Percentiles rank a stretch among this genome's conserved stretches.
phyloP scores from a whole-genome alignment of 169 alveolate species.

The Plasmodium chabaudi region DNA sequence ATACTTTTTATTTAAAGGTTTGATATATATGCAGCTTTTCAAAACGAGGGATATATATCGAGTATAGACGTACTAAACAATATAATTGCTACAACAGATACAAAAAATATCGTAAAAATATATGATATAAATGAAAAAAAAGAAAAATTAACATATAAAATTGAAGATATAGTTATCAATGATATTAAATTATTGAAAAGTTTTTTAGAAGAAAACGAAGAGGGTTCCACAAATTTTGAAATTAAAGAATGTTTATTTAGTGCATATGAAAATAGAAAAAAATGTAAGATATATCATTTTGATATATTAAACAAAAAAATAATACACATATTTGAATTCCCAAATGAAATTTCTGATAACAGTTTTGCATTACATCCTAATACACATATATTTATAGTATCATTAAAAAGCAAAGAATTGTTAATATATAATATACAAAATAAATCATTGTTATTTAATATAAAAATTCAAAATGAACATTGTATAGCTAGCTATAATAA shows the following conservation, averaged over 20 bases:
- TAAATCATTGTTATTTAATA: conserved; percentile 23
- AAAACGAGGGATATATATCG: conserved; percentile 57
- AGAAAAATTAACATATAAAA: conserved; percentile 41
- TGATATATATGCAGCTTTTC: conserved; percentile 41
- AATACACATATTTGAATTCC: conserved; percentile 50
- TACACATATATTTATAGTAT: conserved; percentile 60
- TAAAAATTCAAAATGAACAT: conserved; percentile 31
- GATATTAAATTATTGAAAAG: conserved; percentile 42
- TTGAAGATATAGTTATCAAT: conserved; percentile 58
- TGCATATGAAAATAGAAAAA: conserved; percentile 40
- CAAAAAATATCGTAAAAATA: conserved; percentile 44
- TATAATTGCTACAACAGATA: conserved; percentile 39
- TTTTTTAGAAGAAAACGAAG: conserved; percentile 15
- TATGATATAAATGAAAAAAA: conserved; percentile 49
- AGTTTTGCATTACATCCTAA: conserved; percentile 58
- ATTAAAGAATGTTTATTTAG: conserved; percentile 48
- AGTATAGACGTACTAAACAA: conserved; percentile 55
- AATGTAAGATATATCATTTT: conserved; percentile 57
- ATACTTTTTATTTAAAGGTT: conserved; percentile 15
- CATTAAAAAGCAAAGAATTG: conserved; percentile 40
- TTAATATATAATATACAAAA: conserved; percentile 19
- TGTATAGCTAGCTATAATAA: conserved; percentile 59
- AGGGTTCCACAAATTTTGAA: not conserved
- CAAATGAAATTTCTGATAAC: conserved; percentile 34
- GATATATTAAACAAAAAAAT: conserved; percentile 27